These are phyloP conservation scores for Anthracocystis panici-leucophaei DNA, from an alignment of 1,284 basidiomycete genomes.

Conservation along the genomic window DNA sequence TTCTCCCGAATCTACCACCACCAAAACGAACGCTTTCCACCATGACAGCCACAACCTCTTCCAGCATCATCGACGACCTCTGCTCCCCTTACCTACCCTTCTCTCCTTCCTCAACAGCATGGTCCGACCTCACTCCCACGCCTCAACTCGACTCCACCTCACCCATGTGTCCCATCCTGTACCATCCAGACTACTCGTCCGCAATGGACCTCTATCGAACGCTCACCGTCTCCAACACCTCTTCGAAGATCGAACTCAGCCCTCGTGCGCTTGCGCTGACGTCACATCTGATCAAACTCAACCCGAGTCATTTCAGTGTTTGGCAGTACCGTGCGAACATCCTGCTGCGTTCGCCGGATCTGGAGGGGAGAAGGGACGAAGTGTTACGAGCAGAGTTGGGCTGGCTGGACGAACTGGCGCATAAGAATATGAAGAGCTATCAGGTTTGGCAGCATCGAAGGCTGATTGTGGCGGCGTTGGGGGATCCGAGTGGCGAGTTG, in stretches of 20 bases:
- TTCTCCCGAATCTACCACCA: background rate
- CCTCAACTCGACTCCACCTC: conserved; percentile 58
- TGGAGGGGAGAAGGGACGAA: conserved; percentile 6
- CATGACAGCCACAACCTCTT: conserved; percentile 23
- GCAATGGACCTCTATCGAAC: conserved; percentile 66
- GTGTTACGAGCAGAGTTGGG: conserved; percentile 47
- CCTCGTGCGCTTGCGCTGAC: conserved; percentile 60
- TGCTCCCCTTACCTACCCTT: conserved; percentile 45
- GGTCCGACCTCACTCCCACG: conserved; percentile 59
- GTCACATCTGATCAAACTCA: conserved; percentile 55
- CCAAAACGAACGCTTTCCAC: background rate
- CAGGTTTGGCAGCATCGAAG: conserved; percentile 68
- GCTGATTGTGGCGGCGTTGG: conserved; percentile 51
- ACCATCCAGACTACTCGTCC: conserved; percentile 55
- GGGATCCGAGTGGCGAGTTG: conserved; percentile 54
- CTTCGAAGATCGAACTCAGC: conserved; percentile 37
- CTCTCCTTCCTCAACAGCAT: conserved; percentile 43
- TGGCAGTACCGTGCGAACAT: conserved; percentile 65
- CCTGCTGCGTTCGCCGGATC: conserved; percentile 33
- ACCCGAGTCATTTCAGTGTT: conserved; percentile 61
- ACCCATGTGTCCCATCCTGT: conserved; percentile 66
- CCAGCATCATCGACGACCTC: conserved; percentile 27
- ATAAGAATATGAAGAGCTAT: conserved; percentile 66
- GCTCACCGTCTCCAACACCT: conserved; percentile 29
- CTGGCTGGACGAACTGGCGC: conserved; percentile 59